phyloP scores from a whole-genome alignment of 495 filamentous ascomycete species.

The Xylaria curta region DNA sequence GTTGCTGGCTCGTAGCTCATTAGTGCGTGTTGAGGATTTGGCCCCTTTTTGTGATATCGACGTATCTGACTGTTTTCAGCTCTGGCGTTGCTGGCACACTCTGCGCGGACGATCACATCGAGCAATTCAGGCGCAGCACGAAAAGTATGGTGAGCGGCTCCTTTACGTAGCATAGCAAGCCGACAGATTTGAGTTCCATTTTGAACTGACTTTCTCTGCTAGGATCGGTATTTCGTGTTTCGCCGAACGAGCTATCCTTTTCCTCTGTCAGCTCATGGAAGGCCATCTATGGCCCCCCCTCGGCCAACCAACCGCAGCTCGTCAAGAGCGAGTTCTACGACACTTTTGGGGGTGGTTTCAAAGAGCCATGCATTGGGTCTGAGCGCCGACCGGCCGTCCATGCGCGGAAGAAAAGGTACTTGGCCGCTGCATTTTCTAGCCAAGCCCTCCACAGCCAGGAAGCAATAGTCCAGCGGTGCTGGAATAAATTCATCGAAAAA shows the following conservation, averaged over 20 bases:
- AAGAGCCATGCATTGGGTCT: slow-evolving; percentile 34
- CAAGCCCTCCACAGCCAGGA: slow-evolving; percentile 3
- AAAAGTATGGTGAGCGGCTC: not conserved
- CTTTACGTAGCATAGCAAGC: too few species aligned
- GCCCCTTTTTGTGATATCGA: too few species aligned
- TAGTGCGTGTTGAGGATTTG: too few species aligned
- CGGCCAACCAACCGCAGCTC: slow-evolving; percentile 33
- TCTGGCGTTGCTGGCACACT: slow-evolving; percentile 11
- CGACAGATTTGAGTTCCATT: too few species aligned
- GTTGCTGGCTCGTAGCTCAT: too few species aligned
- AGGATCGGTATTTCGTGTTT: slow-evolving; percentile 46
- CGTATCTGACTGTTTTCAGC: not conserved
- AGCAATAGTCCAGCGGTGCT: not conserved
- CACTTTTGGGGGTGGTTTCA: slow-evolving; percentile 38
- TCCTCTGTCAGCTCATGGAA: slow-evolving; percentile 46
- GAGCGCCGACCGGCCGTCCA: slow-evolving; percentile 35
- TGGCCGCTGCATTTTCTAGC: slow-evolving; percentile 8
- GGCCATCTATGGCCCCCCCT: slow-evolving; percentile 48
- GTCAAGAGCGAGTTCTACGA: slow-evolving; percentile 42
- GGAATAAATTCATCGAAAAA: not conserved
- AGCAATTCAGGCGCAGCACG: slow-evolving; percentile 6
- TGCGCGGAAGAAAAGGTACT: not conserved
- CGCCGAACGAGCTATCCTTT: slow-evolving; percentile 54
- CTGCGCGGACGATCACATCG: slow-evolving; percentile 2
- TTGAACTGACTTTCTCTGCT: too few species aligned